Evolutionary conservation across 345 rosid genomes (phyloP), one percentile per base, ranked within the genome.

Genomic region (Linum trigynum): DNA sequence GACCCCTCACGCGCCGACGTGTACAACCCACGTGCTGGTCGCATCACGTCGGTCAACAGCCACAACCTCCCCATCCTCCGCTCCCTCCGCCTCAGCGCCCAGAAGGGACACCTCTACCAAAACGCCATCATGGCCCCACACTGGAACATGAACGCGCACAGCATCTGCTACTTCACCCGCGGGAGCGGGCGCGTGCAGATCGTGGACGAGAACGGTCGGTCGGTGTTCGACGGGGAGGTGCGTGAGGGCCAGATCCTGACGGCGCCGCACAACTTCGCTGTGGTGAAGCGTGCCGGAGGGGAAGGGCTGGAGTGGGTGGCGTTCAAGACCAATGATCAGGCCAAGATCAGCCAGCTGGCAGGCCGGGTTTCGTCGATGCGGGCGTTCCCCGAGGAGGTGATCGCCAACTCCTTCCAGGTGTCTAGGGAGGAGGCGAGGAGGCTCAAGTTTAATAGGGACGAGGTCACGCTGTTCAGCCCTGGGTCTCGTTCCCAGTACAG

Each of bases 1-100:
- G 76, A 79, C 40, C 88, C 95, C 17, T 69, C 74, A 40, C 72
- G 64, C 4, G 83, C 85, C 0, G 95, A 84, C 68, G 15, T 80
- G 14, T 90, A 74, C 64, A 84, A 83, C 80, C 83, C 90, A n/a
- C 78, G 79, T 3, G 86, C 75, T 1, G 97, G 90, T 3, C 82
- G 89, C 42, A 65, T 86, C 74, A 79, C 81, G 65, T 76, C 78
- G 67, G 58, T 84, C 45, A 83, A 84, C 72, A 75, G 85, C 75
- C 68, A 59, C 23, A 78, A 75, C 50, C 84, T 87, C 65, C 95
- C 90, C 36, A 45, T 86, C 69, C 86, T 88, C 68, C 55, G 65
- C 3, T 2, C 0, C 63, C 76, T 87, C 64, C 77, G 78, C 39
- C 90, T 87, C 71, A 81, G 84, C 43, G 84, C 83, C 1, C 69